Base-by-base conservation (phyloP, 441 rosid species). In the Macaranga tanarius region DNA sequence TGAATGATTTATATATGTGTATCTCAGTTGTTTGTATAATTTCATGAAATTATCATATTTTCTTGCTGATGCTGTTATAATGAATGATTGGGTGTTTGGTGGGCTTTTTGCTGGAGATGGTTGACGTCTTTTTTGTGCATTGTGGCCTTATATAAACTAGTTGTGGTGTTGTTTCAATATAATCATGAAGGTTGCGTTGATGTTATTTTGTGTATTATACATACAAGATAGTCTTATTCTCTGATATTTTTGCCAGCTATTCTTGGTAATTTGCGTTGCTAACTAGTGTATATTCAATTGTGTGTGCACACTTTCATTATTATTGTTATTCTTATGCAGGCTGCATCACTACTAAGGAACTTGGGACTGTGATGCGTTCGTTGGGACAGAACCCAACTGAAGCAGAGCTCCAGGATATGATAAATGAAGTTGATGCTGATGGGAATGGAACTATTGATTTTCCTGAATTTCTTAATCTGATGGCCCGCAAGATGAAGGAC, bases 331-430 rank as follows among this genome's bases (percentile, higher is more conserved):
- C 50, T 17, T 45, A 44, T 83, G 70, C 68, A 88, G 92, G 90
- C 75, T 84, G 89, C 67, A 88, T 88, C 71, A 88, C 92, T 23
- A 88, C 92, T 7, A 88, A 88, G 85, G 92, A 88, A 82, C 88
- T 88, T 56, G 90, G 92, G 38, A 88, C 92, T 72, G 88, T 88
- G 13, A 88, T 88, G 92, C 26, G 92, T 17, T 88, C 92, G 5
- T 79, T 88, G 47, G 92, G 92, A 2, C 92, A 88, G 79, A 88
- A 88, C 77, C 92, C 92, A 54, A 88, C 92, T 5, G 92, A 88
- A 73, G 92, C 89, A 22, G 92, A 88, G 85, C 85, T 88, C 2
- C 88, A 86, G 74, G 90, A 88, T 77, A 88, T 88, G 92, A 88
- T 88, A 76, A 84, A 84, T 69, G 90, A 86, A 59, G 92, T 88